Evolutionary conservation across 352 stramenopile genomes (phyloP), one percentile per base, ranked within the genome.

Genomic region (Aphanomyces stellatus): DNA sequence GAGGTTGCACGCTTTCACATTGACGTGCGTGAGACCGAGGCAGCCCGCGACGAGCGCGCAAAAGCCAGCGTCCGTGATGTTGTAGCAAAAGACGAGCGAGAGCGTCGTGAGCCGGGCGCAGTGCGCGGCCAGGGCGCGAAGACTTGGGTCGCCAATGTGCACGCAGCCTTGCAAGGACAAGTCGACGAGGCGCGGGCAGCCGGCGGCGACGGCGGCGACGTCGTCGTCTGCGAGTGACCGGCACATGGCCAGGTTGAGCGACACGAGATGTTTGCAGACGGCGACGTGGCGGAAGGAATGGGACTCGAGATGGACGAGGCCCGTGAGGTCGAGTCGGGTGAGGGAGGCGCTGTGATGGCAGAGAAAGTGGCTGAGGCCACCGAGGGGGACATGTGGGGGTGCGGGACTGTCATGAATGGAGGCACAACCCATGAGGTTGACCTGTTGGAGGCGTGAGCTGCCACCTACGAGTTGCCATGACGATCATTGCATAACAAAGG

Each of bases 81-180:
- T 86, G 74, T 88, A 85, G 76, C 88, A 97, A 74, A 95, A 96
- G 34, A 88, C 76, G 27, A 97, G 75, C n/a, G 88, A 89, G 6
- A 97, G 66, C n/a, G 60, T 70, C 49, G 77, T 62, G 2, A 97
- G 68, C 11, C 67, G 69, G 3, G 10, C 51, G 10, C 72, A 77
- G 43, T 77, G 69, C 33, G 65, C 22, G 4, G 80, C 76, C 27
- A 90, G 71, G 4, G 73, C 70, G 24, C 70, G 34, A 2, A 91
- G 59, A 4, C 76, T 81, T 10, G 57, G 57, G 69, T 96, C 87
- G 24, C 82, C 84, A 27, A 97, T 67, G 41, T 80, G 72, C 11
- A 88, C 75, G 25, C 84, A 91, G 28, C 79, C 82, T 60, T 85
- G 77, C 3, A 91, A 72, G 15, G 81, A 69, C 28, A 96, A 67